Evolutionary conservation across 2,329 filamentous ascomycete genomes (phyloP), one percentile per base, ranked within the genome.

Genomic region (Calonectria pteridis): DNA sequence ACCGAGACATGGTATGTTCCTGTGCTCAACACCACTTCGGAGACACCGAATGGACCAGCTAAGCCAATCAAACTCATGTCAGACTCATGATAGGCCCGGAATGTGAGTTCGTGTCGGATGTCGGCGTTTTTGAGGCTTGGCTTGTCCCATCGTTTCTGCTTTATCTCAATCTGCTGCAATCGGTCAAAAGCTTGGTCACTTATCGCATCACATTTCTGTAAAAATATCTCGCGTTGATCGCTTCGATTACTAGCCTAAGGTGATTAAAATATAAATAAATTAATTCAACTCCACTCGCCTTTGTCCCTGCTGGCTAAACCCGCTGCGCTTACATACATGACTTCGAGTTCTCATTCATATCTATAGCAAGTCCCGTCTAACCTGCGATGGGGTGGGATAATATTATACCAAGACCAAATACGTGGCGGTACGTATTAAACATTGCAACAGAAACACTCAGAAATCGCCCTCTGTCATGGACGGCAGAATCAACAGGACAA

Each of bases 401-500:
- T 62, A 31, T 51, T 13, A 26, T 35, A 40, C 43, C 69, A 43
- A 51, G 58, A 35, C 69, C 72, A n/a, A 50, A 26, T 43, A 29
- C 43, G 73, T 50, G 40, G 26, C 46, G 67, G 59, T 69, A 63
- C 35, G 33, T 59, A 59, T 59, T 69, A 74, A 46, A 69, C 31
- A 53, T 49, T 46, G 28, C 43, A 40, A 62, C 29, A 53, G 46
- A 40, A 66, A 73, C 63, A 33, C 31, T 67, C 26, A 28, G 51
- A 55, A 51, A 49, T 71, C 67, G 70, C 50, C 26, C 62, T 58
- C 40, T 37, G 43, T 63, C 31, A 43, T 51, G 35, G 59, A 51
- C 69, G 35, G 50, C 46, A 55, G 68, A 71, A 62, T 14, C 67
- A 68, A 65, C 50, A 64, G 58, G 28, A 71, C 51, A 72, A 70